Conservation (phyloP, 2,329 filamentous ascomycete genomes). For the Aaosphaeria pasadenensis region DNA sequence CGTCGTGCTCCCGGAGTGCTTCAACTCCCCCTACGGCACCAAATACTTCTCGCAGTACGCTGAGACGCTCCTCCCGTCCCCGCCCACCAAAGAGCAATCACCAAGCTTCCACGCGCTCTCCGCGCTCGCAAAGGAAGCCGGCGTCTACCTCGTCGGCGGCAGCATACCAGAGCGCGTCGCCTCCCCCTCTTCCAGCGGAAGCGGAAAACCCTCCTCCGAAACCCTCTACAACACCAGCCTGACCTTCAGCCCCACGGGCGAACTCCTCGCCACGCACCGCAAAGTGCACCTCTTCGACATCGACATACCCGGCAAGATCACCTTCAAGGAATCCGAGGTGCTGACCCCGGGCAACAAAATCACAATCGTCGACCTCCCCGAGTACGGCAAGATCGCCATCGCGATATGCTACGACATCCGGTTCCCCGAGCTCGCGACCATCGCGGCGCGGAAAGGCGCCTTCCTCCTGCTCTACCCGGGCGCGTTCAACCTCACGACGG, state of each 20-base stretch:
- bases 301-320: constrained; percentile 89
- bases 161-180: constrained; percentile 76
- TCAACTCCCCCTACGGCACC: constrained; percentile 96
- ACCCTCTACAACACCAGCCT: constrained; percentile 89
- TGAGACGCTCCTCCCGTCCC: constrained; percentile 77
- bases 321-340: constrained; percentile 86
- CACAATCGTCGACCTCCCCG: constrained; percentile 81
- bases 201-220: constrained; percentile 46
- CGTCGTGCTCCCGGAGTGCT: constrained; percentile 94
- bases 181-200: no score
- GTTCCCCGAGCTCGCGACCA: constrained; percentile 88
- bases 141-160: constrained; percentile 81
- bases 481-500: constrained; percentile 95
- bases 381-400: constrained; percentile 81
- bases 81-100: constrained; percentile 66
- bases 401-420: constrained; percentile 98
- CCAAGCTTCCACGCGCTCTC: constrained; percentile 85
- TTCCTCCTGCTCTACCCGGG: constrained; percentile 91
- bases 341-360: constrained; percentile 80
- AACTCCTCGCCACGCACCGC: constrained; percentile 81
- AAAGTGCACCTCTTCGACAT: constrained; percentile 58
- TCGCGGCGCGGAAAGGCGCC: constrained; percentile 80
- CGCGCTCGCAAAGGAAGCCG: constrained; percentile 72
- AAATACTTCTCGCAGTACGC: constrained; percentile 90
- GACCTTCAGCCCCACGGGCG: constrained; percentile 73